These are phyloP conservation scores for Lachnellula hyalina DNA, from an alignment of 2,329 filamentous ascomycete species.

Conservation along the genomic window DNA sequence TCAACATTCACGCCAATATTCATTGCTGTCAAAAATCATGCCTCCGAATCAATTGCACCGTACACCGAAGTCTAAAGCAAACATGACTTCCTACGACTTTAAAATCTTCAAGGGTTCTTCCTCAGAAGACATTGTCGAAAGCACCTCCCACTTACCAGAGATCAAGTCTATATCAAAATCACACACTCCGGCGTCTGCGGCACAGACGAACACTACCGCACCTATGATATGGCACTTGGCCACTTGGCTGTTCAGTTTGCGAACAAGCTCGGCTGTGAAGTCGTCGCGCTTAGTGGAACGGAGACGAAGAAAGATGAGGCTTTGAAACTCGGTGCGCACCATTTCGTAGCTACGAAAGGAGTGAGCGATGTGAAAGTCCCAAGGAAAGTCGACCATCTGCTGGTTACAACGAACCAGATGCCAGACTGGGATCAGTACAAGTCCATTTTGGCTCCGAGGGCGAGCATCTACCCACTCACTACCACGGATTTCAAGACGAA, in stretches of 20 bases:
- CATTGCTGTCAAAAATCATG: no score
- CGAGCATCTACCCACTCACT: constrained; percentile 59
- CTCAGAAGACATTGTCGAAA: constrained; percentile 47
- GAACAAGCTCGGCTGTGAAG: constrained; percentile 54
- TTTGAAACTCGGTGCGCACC: constrained; percentile 49
- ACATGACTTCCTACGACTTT: constrained; percentile 26
- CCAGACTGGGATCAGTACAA: constrained; percentile 17
- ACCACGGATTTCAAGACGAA: constrained; percentile 45
- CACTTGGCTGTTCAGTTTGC: constrained; percentile 59
- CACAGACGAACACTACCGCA: constrained; percentile 41
- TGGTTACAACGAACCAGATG: constrained; percentile 19
- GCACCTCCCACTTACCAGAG: constrained; percentile 39
- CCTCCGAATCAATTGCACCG: no score
- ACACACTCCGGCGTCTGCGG: constrained; percentile 63
- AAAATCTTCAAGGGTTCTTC: constrained; percentile 57
- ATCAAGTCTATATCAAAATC: constrained; percentile 54
- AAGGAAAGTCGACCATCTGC: constrained; percentile 17
- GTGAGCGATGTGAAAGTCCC: constrained; percentile 31
- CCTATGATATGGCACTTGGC: constrained; percentile 40
- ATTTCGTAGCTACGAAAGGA: constrained; percentile 53
- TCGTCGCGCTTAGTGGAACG: constrained; percentile 51
- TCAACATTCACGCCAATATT: no score
- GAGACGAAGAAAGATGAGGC: constrained; percentile 60
- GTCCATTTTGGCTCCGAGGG: constrained; percentile 34
- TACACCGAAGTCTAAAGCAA: no score